A percentile compares a stretch with the other conserved stretches of the same genome.
Evolutionary conservation across 140 eudicot genomes (phyloP).

Genomic region (Stevia rebaudiana): DNA sequence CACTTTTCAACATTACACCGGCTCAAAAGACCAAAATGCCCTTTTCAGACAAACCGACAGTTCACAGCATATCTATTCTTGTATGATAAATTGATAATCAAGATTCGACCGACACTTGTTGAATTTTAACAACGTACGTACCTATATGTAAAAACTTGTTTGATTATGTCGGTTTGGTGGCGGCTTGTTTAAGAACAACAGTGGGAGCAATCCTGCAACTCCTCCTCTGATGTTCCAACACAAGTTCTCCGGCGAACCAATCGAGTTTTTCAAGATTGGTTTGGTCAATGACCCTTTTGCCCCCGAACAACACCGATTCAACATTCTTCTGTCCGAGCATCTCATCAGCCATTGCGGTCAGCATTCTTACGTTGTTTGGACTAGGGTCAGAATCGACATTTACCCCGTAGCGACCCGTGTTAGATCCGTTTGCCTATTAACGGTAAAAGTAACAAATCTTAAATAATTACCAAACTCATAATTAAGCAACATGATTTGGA

Average conservation of each 20-base stretch:
- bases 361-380: conserved; percentile 57
- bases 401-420: conserved; percentile 51
- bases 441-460: neutral
- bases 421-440: conserved; percentile 75
- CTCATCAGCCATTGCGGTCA: conserved; percentile 63
- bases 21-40: conserved; percentile 12
- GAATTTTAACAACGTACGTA: conserved; percentile 21
- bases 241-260: conserved; percentile 93
- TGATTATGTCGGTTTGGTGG: conserved; percentile 28
- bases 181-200: conserved; percentile 84
- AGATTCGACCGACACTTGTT: neutral
- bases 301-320: conserved; percentile 77
- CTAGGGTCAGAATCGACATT: conserved; percentile 75
- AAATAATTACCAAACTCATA: neutral
- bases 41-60: conserved; percentile 10
- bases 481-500: neutral
- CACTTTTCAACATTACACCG: conserved; percentile 19
- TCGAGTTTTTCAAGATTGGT: conserved; percentile 91
- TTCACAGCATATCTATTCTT: no score
- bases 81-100: no score
- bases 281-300: conserved; percentile 74
- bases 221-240: conserved; percentile 92
- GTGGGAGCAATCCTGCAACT: conserved; percentile 96
- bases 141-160: conserved; percentile 24
- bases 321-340: conserved; percentile 85